A percentile compares a stretch with the other conserved stretches of the same genome.
Conservation (phyloP, 352 stramenopile genomes). For the Thraustotheca clavata region DNA sequence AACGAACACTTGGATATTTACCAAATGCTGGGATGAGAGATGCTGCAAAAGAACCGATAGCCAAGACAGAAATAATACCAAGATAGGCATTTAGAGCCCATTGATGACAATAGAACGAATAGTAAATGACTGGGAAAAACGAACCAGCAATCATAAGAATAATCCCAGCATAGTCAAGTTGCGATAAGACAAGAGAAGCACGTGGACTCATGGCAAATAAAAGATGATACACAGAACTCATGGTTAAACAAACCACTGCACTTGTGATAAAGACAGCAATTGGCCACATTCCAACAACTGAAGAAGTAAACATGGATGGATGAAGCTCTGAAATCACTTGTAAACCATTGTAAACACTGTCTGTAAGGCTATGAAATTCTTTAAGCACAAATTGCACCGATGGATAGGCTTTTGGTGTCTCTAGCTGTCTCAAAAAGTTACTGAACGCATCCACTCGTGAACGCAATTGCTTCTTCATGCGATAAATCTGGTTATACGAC, state of each 20-base stretch:
- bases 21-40: slow-evolving; percentile 60
- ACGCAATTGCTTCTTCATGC: slow-evolving; percentile 44
- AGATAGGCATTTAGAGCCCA: slow-evolving; percentile 41
- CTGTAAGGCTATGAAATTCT: slow-evolving; percentile 58
- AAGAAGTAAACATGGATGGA: slow-evolving; percentile 29
- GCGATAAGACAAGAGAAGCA: slow-evolving; percentile 66
- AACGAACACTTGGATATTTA: slow-evolving; percentile 64
- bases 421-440: slow-evolving; percentile 53
- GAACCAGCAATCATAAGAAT: slow-evolving; percentile 79
- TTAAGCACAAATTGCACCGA: slow-evolving; percentile 69
- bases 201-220: slow-evolving; percentile 74
- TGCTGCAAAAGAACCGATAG: slow-evolving; percentile 55
- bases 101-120: slow-evolving; percentile 82
- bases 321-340: slow-evolving; percentile 45
- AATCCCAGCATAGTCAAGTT: slow-evolving; percentile 79
- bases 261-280: slow-evolving; percentile 82
- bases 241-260: slow-evolving; percentile 73
- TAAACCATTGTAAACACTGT: slow-evolving; percentile 72
- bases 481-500: slow-evolving; percentile 17
- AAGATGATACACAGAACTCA: slow-evolving; percentile 74
- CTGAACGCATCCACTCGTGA: slow-evolving; percentile 60
- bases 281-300: slow-evolving; percentile 68
- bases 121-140: slow-evolving; percentile 85
- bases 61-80: slow-evolving; percentile 54
- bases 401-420: slow-evolving; percentile 51